Evolutionary conservation across 345 rosid genomes (phyloP), one percentile per base, ranked within the genome.

Genomic region (Populus euphratica): DNA sequence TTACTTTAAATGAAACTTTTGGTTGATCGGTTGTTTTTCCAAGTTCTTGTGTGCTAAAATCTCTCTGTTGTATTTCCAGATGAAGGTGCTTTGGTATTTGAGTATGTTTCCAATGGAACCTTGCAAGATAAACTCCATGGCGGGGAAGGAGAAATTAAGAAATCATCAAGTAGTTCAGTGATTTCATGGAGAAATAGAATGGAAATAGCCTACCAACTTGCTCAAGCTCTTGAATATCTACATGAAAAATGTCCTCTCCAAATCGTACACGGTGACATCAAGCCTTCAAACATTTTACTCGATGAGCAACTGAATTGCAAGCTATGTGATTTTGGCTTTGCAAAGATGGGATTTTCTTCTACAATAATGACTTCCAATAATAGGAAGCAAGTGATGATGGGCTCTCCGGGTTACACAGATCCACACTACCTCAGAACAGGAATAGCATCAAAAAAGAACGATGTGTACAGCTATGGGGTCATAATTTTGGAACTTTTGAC

Each of bases 341-440:
- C 98, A 4, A 94, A 86, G 73, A 89, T 92, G 84, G 98, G 98
- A 2, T 94, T 94, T 72, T 92, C 97, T 0, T 88, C 97, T 0
- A 79, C 84, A 64, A 89, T 92, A 35, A 79, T 79, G 74, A 88
- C 89, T 33, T 73, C 81, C 36, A 70, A 83, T 21, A 79, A 83
- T 47, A 66, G 70, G 7, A 90, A 88, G 82, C 91, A 86, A 78
- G 80, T 90, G 76, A 83, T 84, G 90, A 79, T 91, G 49, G 98
- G 98, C 0, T 94, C 98, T 68, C 97, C 93, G 1, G 98, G 97
- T 20, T 94, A 94, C 78, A 91, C 94, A 0, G 98, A 94, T 67
- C 98, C 98, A 21, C 96, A 89, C 56, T 94, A 91, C 85, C 83
- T 94, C 43, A 87, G 88, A 76, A 92, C 97, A 0, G 98, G 98